Base-by-base conservation (phyloP, 192 early-diverging fungal genomes). In the Backusella australiensis region DNA sequence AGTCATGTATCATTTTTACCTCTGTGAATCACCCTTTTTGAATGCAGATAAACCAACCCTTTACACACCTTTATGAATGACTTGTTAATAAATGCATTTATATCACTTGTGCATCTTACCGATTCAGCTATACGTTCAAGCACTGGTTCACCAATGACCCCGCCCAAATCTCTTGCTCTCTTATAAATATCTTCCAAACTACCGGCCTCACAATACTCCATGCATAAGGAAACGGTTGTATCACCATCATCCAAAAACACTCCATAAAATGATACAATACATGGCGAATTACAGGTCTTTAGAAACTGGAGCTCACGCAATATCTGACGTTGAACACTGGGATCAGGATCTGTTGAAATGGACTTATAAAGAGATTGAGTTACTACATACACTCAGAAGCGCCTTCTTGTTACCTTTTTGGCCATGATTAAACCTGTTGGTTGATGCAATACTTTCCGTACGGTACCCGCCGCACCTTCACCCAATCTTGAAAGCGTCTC, bases 201-300 rank as follows among this genome's bases (percentile, higher is more conserved):
- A 23, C 98, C 97, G 9, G 92, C 90, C 77, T 95, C 93, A 86
- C 96, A 96, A 79, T 93, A 98, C 86, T 99, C 98, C 94, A 99
- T 98, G 82, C 94, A 97, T 46, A 99, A 94, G 5, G 92, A 94
- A 6, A 99, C 89, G 3, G 90, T 90, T 63, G 86, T 85, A 66
- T 92, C 91, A 69, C 89, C 93, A 23, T 94, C 94, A 59, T 94
- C 89, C 59, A 94, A 85, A 74, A 93, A 98, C 7, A 96, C 95
- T 52, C 98, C 98, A 77, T 93, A 99, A 77, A 93, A 99, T 21
- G 94, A 91, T 0, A 99, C 96, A 72, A 99, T 97, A 79, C 95
- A 94, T 23, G 94, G 93, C 35, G 94, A 96, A 79, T 95, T 87
- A 82, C 97, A 99, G 52, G 91, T 90, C 69, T 93, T 91, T 73